These are phyloP conservation scores for Neophaeococcomyces mojaviensis DNA, from an alignment of 2,329 filamentous ascomycete species.

Conservation along the genomic window DNA sequence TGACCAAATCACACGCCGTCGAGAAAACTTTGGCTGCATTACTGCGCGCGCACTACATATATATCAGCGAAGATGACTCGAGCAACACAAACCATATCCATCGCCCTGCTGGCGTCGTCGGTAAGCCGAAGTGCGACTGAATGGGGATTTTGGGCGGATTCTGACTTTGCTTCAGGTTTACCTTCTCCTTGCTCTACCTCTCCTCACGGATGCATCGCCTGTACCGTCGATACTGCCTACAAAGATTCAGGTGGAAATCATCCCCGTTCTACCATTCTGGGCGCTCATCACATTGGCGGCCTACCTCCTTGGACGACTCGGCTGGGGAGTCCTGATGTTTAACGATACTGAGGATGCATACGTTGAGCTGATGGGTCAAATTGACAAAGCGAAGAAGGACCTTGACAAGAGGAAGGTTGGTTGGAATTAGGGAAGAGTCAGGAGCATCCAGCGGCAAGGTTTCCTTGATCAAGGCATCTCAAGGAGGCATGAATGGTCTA, in stretches of 20 bases:
- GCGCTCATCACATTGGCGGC: constrained; percentile 82
- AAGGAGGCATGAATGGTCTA: not conserved
- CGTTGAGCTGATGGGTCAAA: constrained; percentile 80
- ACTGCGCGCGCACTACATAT: no score
- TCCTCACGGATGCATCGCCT: constrained; percentile 20
- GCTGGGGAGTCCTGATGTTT: constrained; percentile 89
- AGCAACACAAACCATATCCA: constrained; percentile 83
- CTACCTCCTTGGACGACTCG: constrained; percentile 84
- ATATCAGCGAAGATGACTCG: constrained; percentile 62
- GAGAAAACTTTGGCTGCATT: no score
- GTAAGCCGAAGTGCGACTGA: constrained; percentile 10
- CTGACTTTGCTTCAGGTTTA: constrained; percentile 15
- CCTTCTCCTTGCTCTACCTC: constrained; percentile 21
- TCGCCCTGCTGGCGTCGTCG: constrained; percentile 32
- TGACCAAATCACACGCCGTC: no score
- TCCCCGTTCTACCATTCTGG: constrained; percentile 91
- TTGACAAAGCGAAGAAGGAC: constrained; percentile 41
- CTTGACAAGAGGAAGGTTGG: constrained; percentile 36
- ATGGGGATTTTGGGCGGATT: no score
- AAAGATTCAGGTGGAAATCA: constrained; percentile 50
- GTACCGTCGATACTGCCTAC: constrained; percentile 23
- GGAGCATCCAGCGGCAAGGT: no score
- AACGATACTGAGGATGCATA: constrained; percentile 91
- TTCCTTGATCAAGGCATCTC: no score
- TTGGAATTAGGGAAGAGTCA: constrained; percentile 29